Percentiles rank a stretch among this genome's conserved stretches.
These are phyloP conservation scores for Zygotorulaspora sp. DNA, from an alignment of 805 yeast species.

Conservation along the genomic window DNA sequence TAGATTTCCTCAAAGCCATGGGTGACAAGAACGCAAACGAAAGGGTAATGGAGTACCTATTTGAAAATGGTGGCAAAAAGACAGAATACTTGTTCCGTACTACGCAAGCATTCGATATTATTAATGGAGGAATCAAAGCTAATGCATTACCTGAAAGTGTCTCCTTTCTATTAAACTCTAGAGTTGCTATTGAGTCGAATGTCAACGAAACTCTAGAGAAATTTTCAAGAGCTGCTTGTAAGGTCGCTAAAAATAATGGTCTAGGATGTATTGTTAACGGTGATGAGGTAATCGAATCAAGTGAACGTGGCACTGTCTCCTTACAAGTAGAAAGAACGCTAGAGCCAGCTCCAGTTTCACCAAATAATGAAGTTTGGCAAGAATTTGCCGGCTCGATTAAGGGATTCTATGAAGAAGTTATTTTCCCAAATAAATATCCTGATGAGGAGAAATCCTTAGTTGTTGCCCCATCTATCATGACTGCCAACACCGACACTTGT, in stretches of 20 bases:
- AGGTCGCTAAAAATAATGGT: constrained; percentile 43
- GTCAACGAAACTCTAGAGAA: constrained; percentile 38
- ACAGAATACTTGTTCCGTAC: constrained; percentile 43
- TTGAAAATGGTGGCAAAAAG: constrained; percentile 18
- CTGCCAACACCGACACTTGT: constrained; percentile 69
- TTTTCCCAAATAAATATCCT: constrained; percentile 21
- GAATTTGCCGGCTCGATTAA: constrained; percentile 58
- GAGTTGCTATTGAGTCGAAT: constrained; percentile 49
- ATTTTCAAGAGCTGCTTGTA: constrained; percentile 33
- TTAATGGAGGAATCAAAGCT: constrained; percentile 60
- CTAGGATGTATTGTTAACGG: constrained; percentile 44
- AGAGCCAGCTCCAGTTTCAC: constrained; percentile 54
- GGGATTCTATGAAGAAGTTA: constrained; percentile 53
- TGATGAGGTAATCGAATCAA: constrained; percentile 17
- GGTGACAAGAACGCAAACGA: constrained; percentile 14
- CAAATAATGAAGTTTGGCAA: constrained; percentile 48
- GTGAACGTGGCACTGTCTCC: constrained; percentile 41
- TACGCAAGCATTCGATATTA: constrained; percentile 51
- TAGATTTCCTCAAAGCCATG: constrained; percentile 16
- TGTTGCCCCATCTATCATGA: constrained; percentile 55
- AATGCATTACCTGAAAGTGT: constrained; percentile 65
- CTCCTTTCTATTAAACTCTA: constrained; percentile 48
- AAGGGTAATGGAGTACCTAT: constrained; percentile 14
- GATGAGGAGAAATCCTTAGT: constrained; percentile 19
- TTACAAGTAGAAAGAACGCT: constrained; percentile 31